Evolutionary conservation across 176 grass and related monocot species (phyloP).

Genomic region (Musa itinerans): DNA sequence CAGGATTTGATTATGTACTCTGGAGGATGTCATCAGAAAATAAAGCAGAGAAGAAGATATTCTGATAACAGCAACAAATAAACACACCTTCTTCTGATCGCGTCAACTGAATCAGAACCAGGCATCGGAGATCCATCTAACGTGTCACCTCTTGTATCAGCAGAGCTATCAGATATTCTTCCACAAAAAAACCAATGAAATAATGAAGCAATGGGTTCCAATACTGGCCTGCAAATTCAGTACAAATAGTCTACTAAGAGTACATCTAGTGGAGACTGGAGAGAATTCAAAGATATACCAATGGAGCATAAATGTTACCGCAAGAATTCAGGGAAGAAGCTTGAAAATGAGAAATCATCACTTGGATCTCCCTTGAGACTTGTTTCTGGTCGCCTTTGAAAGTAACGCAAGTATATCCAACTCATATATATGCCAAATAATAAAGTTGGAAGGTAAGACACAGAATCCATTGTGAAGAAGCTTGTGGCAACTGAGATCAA

Average conservation of each 20-base stretch:
- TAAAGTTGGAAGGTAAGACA: constrained; percentile 72
- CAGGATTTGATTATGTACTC: not conserved
- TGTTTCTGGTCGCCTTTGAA: constrained; percentile 82
- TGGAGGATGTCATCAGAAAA: not conserved
- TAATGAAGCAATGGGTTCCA: constrained; percentile 81
- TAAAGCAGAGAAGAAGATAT: not conserved
- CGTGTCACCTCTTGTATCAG: constrained; percentile 42
- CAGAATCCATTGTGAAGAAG: constrained; percentile 52
- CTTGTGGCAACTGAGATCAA: constrained; percentile 52
- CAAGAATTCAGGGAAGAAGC: constrained; percentile 91
- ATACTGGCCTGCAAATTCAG: constrained; percentile 47
- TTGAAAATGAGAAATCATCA: constrained; percentile 90
- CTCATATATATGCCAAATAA: constrained; percentile 94
- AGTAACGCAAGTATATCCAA: constrained; percentile 96
- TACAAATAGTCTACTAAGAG: not conserved
- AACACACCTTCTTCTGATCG: constrained; percentile 75
- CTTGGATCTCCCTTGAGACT: constrained; percentile 89
- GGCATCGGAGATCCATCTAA: constrained; percentile 61
- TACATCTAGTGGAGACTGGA: not conserved
- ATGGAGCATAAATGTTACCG: constrained; percentile 28
- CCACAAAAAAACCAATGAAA: constrained; percentile 83
- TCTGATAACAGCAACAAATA: not conserved
- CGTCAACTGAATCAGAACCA: constrained; percentile 78
- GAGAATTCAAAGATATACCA: not conserved
- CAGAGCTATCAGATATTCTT: constrained; percentile 64